Evolutionary conservation across 768 basidiomycete species (phyloP).

Genomic region (Leccinum rimulosum): DNA sequence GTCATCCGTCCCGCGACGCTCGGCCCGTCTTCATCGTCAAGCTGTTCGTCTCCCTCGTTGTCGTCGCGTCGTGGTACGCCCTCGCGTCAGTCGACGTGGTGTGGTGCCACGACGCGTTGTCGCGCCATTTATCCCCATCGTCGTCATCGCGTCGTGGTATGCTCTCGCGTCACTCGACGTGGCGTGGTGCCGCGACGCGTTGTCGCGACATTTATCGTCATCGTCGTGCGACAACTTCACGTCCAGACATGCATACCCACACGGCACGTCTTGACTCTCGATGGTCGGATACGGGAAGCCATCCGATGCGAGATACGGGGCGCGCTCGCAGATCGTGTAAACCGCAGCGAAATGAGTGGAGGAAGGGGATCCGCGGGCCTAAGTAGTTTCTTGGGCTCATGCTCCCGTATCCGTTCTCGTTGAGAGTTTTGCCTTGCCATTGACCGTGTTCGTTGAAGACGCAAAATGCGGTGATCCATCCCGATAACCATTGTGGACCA

Average conservation of each 20-base stretch:
- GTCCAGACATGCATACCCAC: constrained; percentile 28
- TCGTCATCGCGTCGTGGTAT: too few species aligned
- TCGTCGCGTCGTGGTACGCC: too few species aligned
- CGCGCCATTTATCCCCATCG: too few species aligned
- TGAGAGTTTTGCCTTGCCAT: constrained; percentile 32
- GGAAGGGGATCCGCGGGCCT: constrained; percentile 26
- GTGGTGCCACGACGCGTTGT: too few species aligned
- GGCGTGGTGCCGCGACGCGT: too few species aligned
- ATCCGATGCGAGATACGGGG: constrained; percentile 24
- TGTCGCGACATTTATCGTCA: too few species aligned
- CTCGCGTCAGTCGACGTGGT: too few species aligned
- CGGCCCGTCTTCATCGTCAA: too few species aligned
- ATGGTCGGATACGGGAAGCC: constrained; percentile 30
- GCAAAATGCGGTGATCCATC: constrained; percentile 41
- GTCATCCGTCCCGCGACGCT: too few species aligned
- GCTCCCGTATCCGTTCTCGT: constrained; percentile 28
- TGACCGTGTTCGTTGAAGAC: constrained; percentile 30
- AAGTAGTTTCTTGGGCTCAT: constrained; percentile 32
- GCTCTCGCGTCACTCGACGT: too few species aligned
- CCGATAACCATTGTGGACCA: constrained; percentile 34
- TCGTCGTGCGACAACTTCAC: constrained; percentile 27
- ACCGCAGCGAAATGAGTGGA: constrained; percentile 26
- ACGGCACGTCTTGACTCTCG: constrained; percentile 28
- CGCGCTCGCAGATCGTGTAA: constrained; percentile 21
- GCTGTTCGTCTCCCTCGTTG: too few species aligned